Conservation (phyloP, 2,329 filamentous ascomycete genomes). For the Aaosphaeria pasadenensis region DNA sequence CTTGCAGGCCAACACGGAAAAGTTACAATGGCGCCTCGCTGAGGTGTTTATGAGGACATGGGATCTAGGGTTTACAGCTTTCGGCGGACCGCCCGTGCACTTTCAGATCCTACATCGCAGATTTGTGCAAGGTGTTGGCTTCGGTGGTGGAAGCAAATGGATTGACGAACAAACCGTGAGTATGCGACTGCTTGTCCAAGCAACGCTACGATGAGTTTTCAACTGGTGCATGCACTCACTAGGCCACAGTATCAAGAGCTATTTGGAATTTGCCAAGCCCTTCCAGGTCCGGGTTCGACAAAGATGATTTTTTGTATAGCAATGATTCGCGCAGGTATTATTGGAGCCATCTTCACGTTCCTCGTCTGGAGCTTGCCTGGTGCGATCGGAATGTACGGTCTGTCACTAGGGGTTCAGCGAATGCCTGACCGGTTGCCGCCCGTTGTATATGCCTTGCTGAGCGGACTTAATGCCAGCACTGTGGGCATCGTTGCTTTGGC, state of each 20-base stretch:
- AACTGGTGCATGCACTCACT: background rate
- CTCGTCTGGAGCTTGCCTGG: conserved; percentile 68
- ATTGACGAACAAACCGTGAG: conserved; percentile 65
- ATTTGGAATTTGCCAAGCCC: conserved; percentile 67
- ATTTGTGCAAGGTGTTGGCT: conserved; percentile 54
- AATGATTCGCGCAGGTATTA: conserved; percentile 59
- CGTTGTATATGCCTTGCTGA: conserved; percentile 66
- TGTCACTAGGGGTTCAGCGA: conserved; percentile 62
- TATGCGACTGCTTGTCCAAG: background rate
- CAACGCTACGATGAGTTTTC: too few species aligned
- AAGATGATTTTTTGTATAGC: conserved; percentile 71
- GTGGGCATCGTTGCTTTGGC: conserved; percentile 71
- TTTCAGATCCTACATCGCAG: conserved; percentile 64
- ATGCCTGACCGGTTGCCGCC: conserved; percentile 58
- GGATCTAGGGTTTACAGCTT: conserved; percentile 63
- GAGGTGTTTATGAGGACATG: conserved; percentile 41
- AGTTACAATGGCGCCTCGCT: conserved; percentile 9
- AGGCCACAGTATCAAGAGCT: conserved; percentile 67
- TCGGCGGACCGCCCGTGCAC: conserved; percentile 67
- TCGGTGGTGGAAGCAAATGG: conserved; percentile 55
- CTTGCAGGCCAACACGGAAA: background rate
- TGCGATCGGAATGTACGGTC: conserved; percentile 66
- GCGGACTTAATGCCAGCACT: conserved; percentile 68
- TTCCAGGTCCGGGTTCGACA: conserved; percentile 66
- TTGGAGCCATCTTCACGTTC: conserved; percentile 58